A percentile compares a stretch with the other conserved stretches of the same genome.
These are phyloP conservation scores for Linum lewisii DNA, from an alignment of 345 rosid species.

Conservation along the genomic window DNA sequence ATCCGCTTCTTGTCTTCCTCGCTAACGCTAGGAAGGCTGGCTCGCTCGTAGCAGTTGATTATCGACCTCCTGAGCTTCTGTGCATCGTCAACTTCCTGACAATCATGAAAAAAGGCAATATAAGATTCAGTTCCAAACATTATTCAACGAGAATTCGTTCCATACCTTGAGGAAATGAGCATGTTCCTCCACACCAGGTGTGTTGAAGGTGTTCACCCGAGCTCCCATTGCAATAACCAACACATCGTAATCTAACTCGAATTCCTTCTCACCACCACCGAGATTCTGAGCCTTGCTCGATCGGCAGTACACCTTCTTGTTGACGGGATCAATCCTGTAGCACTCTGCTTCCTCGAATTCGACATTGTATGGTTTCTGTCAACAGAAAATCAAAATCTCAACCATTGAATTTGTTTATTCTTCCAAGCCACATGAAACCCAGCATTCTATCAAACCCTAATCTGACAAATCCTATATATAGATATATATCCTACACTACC, in stretches of 20 bases:
- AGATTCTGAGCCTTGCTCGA: slow-evolving; percentile 27
- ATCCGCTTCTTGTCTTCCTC: slow-evolving; percentile 69
- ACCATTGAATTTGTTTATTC: too few relatives aligned
- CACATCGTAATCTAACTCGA: slow-evolving; percentile 59
- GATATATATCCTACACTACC: too few relatives aligned
- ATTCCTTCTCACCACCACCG: slow-evolving; percentile 37
- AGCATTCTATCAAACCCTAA: too few relatives aligned
- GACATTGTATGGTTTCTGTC: slow-evolving; percentile 41
- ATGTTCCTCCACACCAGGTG: slow-evolving; percentile 69
- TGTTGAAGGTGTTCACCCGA: slow-evolving; percentile 62
- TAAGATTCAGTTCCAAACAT: background rate
- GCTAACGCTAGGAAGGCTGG: slow-evolving; percentile 48
- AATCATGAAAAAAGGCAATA: background rate
- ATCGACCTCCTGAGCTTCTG: slow-evolving; percentile 47
- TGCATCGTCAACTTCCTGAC: slow-evolving; percentile 72
- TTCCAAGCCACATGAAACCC: too few relatives aligned
- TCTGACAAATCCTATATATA: too few relatives aligned
- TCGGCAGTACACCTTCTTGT: slow-evolving; percentile 46
- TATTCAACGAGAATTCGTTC: too few relatives aligned
- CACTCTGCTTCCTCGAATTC: slow-evolving; percentile 69
- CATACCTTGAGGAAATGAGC: slow-evolving; percentile 58
- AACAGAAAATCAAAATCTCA: too few relatives aligned
- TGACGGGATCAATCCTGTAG: slow-evolving; percentile 42
- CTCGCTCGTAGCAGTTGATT: slow-evolving; percentile 66
- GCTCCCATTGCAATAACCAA: slow-evolving; percentile 66